Evolutionary conservation across 2,329 filamentous ascomycete genomes (phyloP), one percentile per base, ranked within the genome.

Genomic region (Cladosporium cucumerinum): DNA sequence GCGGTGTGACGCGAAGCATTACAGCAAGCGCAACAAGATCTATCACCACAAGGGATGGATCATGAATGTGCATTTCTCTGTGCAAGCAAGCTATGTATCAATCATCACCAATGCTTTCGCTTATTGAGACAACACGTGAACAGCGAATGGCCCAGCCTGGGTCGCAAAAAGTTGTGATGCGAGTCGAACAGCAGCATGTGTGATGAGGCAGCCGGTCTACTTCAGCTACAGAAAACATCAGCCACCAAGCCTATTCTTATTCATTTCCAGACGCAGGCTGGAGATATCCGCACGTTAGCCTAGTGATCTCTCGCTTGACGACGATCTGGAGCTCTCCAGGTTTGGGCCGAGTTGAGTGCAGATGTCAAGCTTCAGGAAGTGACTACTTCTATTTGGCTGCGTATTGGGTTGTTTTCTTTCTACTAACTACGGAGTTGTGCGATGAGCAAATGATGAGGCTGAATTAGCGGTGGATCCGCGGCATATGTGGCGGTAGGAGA

Each of bases 261-360:
- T 14, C 14, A 30, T 52, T n/a, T 8, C 5, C 25, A 52, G 25
- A 52, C 28, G 49, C 49, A 52, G 28, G 25, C 25, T 52, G 49
- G 49, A 52, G 16, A 30, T 28, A 52, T 28, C 23, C 49, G 25
- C 25, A 28, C 23, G 49, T 52, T 28, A 52, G 49, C 28, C 49
- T 28, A 52, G 49, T 52, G 25, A 52, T 52, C 25, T 28, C 49
- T 52, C 49, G 49, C 49, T 28, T 52, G 32, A 52, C 8, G 25
- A 52, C 14, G 49, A 28, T 52, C 49, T 52, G 49, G 49, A 52
- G 49, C 49, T 52, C 49, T 52, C 49, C 49, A 52, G 49, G 16
- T 52, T 52, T 52, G 23, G 25, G 49, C 5, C 49, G 25, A 46
- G 49, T 52, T 26, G 49, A 52, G 49, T 52, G 49, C 49, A 52